Conservation (phyloP, 495 filamentous ascomycete species). For the Tuber calosporum region DNA sequence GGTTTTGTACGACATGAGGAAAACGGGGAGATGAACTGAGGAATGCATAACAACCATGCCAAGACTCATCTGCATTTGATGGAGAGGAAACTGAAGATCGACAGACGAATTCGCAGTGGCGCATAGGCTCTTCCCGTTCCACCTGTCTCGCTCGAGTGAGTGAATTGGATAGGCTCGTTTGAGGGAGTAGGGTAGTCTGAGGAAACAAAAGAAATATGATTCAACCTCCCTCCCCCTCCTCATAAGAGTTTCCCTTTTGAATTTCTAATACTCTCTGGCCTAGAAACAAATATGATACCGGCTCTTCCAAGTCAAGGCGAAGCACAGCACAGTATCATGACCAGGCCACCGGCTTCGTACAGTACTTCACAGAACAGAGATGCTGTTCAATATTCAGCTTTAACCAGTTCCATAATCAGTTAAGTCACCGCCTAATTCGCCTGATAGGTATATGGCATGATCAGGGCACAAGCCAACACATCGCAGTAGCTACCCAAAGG, state of each 20-base stretch:
- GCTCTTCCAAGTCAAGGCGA: neutral
- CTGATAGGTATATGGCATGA: neutral
- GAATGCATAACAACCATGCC: neutral
- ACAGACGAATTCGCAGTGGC: constrained; percentile 15
- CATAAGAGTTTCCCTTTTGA: neutral
- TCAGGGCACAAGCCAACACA: neutral
- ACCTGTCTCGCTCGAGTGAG: neutral
- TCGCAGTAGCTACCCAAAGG: neutral
- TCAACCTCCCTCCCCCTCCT: neutral
- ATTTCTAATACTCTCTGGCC: neutral
- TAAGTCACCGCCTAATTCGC: too few relatives aligned
- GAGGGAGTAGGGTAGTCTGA: neutral
- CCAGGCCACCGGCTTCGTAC: neutral
- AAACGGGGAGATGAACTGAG: constrained; percentile 6
- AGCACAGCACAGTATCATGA: neutral
- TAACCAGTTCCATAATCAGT: too few relatives aligned
- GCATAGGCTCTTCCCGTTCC: constrained; percentile 8
- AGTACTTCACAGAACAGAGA: neutral
- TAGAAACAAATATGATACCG: neutral
- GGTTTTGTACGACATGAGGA: constrained; percentile 28
- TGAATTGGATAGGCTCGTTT: neutral
- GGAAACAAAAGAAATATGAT: neutral
- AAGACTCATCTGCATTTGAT: constrained; percentile 4
- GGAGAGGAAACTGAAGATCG: neutral
- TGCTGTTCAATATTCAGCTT: neutral